A percentile compares a stretch with the other conserved stretches of the same genome.
These are phyloP conservation scores for Sequoiadendron giganteum DNA, from an alignment of 75 land plant species.

Conservation along the genomic window DNA sequence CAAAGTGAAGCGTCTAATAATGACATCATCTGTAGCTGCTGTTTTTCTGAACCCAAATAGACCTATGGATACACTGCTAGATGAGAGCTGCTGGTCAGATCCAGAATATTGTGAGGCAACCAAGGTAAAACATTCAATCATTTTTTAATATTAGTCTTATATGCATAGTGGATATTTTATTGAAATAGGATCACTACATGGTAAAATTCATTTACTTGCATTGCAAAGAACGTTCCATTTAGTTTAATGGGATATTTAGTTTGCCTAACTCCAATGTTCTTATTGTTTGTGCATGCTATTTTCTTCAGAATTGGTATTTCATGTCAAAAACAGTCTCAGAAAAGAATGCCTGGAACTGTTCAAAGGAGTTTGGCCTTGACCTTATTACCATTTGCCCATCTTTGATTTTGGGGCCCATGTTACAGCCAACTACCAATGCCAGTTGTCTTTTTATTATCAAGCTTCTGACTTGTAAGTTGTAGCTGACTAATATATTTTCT, in stretches of 20 bases:
- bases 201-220: not conserved
- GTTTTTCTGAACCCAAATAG: constrained; percentile 37
- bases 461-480: constrained; percentile 45
- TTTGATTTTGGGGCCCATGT: constrained; percentile 63
- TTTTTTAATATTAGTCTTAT: not conserved
- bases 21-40: constrained; percentile 69
- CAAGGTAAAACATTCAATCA: constrained; percentile 29
- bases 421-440: constrained; percentile 66
- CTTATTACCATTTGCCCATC: constrained; percentile 68
- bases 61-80: constrained; percentile 39
- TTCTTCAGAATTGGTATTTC: constrained; percentile 72
- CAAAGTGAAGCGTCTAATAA: constrained; percentile 56
- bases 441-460: constrained; percentile 43
- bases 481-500: not conserved
- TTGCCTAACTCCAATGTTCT: not conserved
- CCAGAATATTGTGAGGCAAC: constrained; percentile 45
- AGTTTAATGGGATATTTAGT: not conserved
- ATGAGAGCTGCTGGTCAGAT: constrained; percentile 83
- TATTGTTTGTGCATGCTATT: not conserved
- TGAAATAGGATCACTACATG: too few species aligned
- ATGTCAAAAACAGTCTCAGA: constrained; percentile 81
- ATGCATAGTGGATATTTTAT: too few species aligned
- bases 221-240: not conserved
- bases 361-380: constrained; percentile 43
- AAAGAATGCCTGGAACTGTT: constrained; percentile 59